A percentile compares a stretch with the other conserved stretches of the same genome.
Evolutionary conservation across 305 asterid species (phyloP).

Genomic region (Rubia occidens): DNA sequence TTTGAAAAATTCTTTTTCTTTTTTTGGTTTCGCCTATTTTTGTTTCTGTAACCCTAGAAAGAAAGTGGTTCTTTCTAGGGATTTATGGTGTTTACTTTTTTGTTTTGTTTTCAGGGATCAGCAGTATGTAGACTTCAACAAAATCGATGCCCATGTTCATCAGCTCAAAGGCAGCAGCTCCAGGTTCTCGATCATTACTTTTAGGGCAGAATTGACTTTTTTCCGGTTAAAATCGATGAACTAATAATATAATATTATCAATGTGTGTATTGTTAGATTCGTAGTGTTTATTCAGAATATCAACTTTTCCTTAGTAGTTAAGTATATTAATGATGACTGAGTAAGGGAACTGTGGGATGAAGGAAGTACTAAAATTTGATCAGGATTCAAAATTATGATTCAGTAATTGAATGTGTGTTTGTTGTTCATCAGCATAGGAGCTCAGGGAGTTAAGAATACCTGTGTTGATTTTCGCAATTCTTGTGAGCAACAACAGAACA

Average conservation of each 20-base stretch:
- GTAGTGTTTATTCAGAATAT: background rate
- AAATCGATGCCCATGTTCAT: slow-evolving; percentile 72
- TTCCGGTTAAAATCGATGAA: background rate
- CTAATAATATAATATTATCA: background rate
- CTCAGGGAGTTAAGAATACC: slow-evolving; percentile 24
- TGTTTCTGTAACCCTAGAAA: too few relatives aligned
- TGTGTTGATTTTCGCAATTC: slow-evolving; percentile 24
- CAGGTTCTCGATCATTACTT: slow-evolving; percentile 28
- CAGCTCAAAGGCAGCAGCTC: slow-evolving; percentile 83
- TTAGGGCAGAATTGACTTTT: background rate
- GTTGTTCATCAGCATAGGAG: slow-evolving; percentile 27
- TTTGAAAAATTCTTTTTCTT: too few relatives aligned
- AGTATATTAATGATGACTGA: background rate
- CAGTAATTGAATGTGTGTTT: background rate
- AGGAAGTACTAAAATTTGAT: background rate
- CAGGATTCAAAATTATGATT: background rate
- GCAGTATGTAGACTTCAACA: slow-evolving; percentile 53
- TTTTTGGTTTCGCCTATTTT: too few relatives aligned
- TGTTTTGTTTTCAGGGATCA: slow-evolving; percentile 34
- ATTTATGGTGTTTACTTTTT: background rate
- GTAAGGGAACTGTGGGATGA: too few relatives aligned
- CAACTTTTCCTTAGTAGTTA: background rate
- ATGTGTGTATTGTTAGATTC: background rate
- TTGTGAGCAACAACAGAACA: slow-evolving; percentile 26
- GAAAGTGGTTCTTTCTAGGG: too few relatives aligned